Evolutionary conservation across 495 filamentous ascomycete species (phyloP), one percentile per base, ranked within the genome.

Genomic region (Penicillium parvum): DNA sequence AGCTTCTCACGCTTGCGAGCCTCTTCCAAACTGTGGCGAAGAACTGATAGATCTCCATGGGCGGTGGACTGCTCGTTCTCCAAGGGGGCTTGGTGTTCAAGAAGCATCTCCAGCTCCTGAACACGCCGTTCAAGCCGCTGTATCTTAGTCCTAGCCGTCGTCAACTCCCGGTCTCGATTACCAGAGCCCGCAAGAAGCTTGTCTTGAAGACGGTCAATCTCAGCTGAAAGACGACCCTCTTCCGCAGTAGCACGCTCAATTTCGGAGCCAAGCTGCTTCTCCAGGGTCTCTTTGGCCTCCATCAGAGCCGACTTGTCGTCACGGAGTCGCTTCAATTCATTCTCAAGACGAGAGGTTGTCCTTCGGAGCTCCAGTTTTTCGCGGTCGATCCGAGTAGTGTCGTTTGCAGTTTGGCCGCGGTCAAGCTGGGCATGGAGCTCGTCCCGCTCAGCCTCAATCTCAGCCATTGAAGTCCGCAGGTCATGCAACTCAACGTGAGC

Each of bases 1-100:
- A 77, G 73, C 32, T 73, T 73, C 43, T 87, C 83, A 21, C 81
- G 82, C 43, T 77, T 76, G 8, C 81, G 74, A 22, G 80, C 76
- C 37, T 78, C 74, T 1, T 81, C 76, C 11, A 88, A 66, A 44
- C 77, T 79, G 15, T 73, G 74, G 4, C 79, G 79, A 22, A 84
- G 61, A 1, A 77, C 40, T 2, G 73, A 79, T 2, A 84, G 52
- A 42, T 86, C 81, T 27, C 66, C 71, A 47, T 73, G 71, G n/a
- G 67, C 64, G 15, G 68, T 46, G 14, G 68, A 73, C 30, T 48
- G 53, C 21, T 74, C 65, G 11, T 40, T 50, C 7, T 66, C 59
- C 11, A 29, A 39, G 10, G 53, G 34, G 11, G 68, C 61, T 30
- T 69, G 66, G 19, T 69, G 58, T 37, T 65, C 62, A n/a, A 81